A percentile compares a stretch with the other conserved stretches of the same genome.
Conservation (phyloP, 2,329 filamentous ascomycete genomes). For the Phaeoacremonium minimum region DNA sequence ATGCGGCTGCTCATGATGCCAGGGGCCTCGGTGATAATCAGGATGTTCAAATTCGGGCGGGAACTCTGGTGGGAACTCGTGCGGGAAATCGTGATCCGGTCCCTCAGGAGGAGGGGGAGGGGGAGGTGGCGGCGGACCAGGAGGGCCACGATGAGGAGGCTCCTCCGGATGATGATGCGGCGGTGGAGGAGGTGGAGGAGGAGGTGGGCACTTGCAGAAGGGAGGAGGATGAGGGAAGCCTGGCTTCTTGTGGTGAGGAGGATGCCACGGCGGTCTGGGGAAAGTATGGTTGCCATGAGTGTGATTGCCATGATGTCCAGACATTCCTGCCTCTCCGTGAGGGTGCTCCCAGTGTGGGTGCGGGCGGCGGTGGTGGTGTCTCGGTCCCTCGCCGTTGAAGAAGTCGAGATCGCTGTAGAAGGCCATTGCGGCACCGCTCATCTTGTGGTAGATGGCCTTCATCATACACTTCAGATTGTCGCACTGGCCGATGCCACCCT, state of each 20-base stretch:
- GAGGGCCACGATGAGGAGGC: no score
- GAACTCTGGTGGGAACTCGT: no score
- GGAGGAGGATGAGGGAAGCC: conserved; percentile 16
- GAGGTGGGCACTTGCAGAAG: conserved; percentile 23
- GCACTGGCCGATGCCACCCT: conserved; percentile 27
- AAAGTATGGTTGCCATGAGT: conserved; percentile 16
- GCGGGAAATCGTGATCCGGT: no score
- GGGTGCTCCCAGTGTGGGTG: conserved; percentile 11
- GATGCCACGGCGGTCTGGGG: conserved; percentile 13
- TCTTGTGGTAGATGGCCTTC: conserved; percentile 29
- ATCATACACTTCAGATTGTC: conserved; percentile 38
- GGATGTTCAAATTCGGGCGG: no score
- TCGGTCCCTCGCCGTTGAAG: conserved; percentile 9
- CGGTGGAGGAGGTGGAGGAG: conserved; percentile 15
- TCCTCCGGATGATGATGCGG: conserved; percentile 2
- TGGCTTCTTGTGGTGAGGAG: conserved; percentile 12
- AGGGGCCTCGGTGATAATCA: no score
- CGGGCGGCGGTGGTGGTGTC: conserved; percentile 6
- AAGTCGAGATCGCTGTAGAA: conserved; percentile 21
- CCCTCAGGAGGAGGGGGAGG: no score
- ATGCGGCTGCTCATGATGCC: no score
- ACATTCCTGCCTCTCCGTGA: conserved; percentile 2
- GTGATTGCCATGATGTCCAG: conserved; percentile 9
- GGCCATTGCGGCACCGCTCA: conserved; percentile 27
- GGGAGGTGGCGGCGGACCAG: no score